phyloP scores from a whole-genome alignment of 129 eudicot species.

The Flaveria bidentis region DNA sequence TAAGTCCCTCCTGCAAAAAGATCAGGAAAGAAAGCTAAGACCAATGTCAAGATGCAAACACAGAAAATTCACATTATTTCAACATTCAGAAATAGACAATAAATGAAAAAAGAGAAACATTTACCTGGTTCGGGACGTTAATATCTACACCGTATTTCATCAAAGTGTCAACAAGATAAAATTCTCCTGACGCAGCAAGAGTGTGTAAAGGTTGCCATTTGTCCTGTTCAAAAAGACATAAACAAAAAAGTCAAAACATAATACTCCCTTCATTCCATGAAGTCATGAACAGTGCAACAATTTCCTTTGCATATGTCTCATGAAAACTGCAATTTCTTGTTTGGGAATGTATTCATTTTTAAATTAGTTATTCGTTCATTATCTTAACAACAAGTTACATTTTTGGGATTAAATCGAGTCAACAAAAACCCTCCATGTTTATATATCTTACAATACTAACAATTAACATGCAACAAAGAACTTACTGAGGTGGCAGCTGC shows the following conservation, averaged over 20 bases:
- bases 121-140: constrained; percentile 69
- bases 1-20: constrained; percentile 69
- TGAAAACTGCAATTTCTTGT: not conserved
- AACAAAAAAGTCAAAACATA: constrained; percentile 22
- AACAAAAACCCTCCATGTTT: not conserved
- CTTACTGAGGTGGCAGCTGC: constrained; percentile 89
- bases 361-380: not conserved
- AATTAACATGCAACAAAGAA: constrained; percentile 17
- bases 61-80: constrained; percentile 9
- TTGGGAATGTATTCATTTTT: not conserved
- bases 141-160: constrained; percentile 67
- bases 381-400: not conserved
- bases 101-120: constrained; percentile 1
- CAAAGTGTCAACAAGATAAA: constrained; percentile 69
- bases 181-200: constrained; percentile 88
- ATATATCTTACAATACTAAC: not conserved
- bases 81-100: not conserved
- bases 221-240: constrained; percentile 48
- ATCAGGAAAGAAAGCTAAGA: constrained; percentile 18
- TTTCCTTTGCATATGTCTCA: not conserved
- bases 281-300: not conserved
- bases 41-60: not conserved
- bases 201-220: constrained; percentile 96
- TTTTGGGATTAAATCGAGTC: not conserved
- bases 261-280: constrained; percentile 1